phyloP scores from a whole-genome alignment of 257 asterid species.

The Asclepias syriaca region DNA sequence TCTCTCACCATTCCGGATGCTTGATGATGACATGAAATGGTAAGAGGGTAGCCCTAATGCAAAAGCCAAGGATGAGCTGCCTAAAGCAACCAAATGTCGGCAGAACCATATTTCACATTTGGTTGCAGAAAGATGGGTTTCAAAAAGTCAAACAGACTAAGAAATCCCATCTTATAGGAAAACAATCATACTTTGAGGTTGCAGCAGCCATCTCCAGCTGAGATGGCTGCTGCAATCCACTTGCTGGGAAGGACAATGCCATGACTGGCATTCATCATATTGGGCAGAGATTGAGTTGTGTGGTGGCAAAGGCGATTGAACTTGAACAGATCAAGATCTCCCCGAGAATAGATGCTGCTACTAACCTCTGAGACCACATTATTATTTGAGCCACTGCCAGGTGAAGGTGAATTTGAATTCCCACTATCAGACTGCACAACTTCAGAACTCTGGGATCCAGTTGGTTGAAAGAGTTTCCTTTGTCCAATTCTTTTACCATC shows the following conservation, averaged over 20 bases:
- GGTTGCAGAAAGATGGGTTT: conserved; percentile 31
- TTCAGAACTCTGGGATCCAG: conserved; percentile 40
- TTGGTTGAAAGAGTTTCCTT: conserved; percentile 9
- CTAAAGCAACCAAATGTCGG: conserved; percentile 36
- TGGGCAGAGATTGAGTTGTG: conserved; percentile 28
- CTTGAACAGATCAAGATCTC: conserved; percentile 33
- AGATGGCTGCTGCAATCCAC: conserved; percentile 36
- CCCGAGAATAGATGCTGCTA: conserved; percentile 30
- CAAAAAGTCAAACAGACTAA: conserved; percentile 9
- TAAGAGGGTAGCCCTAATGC: conserved; percentile 20
- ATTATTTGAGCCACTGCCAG: conserved; percentile 22
- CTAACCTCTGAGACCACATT: conserved; percentile 33
- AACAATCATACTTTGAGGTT: conserved; percentile 39
- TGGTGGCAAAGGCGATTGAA: conserved; percentile 30
- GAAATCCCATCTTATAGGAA: conserved; percentile 17
- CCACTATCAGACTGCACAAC: conserved; percentile 43
- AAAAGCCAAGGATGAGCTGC: conserved; percentile 84
- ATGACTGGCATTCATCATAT: conserved; percentile 32
- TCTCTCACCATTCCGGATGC: conserved; percentile 19
- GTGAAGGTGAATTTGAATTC: conserved; percentile 24
- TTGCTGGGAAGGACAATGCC: conserved; percentile 30
- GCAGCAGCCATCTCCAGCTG: conserved; percentile 26
- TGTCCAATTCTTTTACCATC: conserved; percentile 6
- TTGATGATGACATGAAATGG: conserved; percentile 1
- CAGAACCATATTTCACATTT: conserved; percentile 19